These are phyloP conservation scores for Boletus edulis DNA, from an alignment of 768 basidiomycete species.

Conservation along the genomic window DNA sequence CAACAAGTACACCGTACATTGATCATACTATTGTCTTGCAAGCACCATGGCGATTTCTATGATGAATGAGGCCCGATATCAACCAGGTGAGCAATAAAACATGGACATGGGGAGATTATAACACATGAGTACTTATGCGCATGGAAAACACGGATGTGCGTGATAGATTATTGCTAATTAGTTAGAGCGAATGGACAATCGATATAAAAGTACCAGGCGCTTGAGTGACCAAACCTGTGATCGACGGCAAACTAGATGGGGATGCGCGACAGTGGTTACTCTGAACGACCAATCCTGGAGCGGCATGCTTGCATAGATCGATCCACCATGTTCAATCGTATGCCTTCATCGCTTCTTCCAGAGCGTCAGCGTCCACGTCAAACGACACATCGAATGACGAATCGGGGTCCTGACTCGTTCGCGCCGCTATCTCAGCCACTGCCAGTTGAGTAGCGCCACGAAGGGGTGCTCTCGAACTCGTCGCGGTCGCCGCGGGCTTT, in stretches of 20 bases:
- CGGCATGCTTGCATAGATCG: not conserved
- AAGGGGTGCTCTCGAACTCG: not conserved
- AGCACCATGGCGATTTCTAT: no score
- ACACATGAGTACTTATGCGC: not conserved
- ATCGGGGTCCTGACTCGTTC: constrained; percentile 18
- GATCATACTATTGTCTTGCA: no score
- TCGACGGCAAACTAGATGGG: not conserved
- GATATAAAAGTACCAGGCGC: not conserved
- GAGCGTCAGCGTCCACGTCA: constrained; percentile 25
- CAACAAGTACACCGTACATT: no score
- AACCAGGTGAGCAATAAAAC: not conserved
- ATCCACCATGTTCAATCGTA: constrained; percentile 21
- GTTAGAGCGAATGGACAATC: not conserved
- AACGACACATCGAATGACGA: constrained; percentile 34
- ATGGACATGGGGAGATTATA: not conserved
- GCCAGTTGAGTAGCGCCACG: not conserved
- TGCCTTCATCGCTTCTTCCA: constrained; percentile 32
- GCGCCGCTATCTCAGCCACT: not conserved
- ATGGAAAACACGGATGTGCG: not conserved
- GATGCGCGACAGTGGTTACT: not conserved
- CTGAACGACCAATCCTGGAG: not conserved
- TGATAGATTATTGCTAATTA: constrained; percentile 3
- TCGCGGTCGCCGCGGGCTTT: not conserved
- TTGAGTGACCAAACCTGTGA: not conserved
- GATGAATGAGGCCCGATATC: no score